Evolutionary conservation across 441 rosid genomes (phyloP).

Genomic region (Erysimum cheiri): DNA sequence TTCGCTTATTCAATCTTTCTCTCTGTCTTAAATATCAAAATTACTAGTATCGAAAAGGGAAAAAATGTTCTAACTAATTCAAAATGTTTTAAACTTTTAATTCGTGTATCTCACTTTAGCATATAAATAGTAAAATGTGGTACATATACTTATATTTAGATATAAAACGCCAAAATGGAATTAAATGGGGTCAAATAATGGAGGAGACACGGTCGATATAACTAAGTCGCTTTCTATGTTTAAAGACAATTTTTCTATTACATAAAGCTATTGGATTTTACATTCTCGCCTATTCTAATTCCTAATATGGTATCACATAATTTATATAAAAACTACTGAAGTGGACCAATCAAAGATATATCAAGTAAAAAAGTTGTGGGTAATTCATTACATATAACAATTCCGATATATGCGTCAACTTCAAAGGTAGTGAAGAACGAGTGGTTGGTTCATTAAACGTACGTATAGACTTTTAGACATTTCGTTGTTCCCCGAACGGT

Average conservation of each 20-base stretch:
- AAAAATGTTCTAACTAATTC: neutral
- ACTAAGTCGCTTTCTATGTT: constrained; percentile 36
- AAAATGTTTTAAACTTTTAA: neutral
- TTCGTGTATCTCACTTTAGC: constrained; percentile 16
- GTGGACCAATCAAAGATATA: constrained; percentile 21
- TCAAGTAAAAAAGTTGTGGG: neutral
- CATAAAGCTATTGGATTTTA: constrained; percentile 28
- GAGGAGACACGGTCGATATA: constrained; percentile 42
- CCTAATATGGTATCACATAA: constrained; percentile 16
- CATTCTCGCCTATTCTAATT: constrained; percentile 17
- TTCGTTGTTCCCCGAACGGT: constrained; percentile 20
- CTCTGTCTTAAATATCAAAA: neutral
- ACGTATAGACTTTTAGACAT: constrained; percentile 24
- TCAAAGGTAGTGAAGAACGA: constrained; percentile 22
- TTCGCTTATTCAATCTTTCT: neutral
- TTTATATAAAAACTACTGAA: constrained; percentile 14
- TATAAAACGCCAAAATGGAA: constrained; percentile 30
- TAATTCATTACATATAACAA: constrained; percentile 8
- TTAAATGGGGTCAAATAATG: constrained; percentile 35
- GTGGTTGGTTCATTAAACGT: constrained; percentile 41
- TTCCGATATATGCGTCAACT: constrained; percentile 1
- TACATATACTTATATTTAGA: neutral
- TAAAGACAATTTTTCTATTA: constrained; percentile 15
- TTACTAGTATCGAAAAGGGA: neutral
- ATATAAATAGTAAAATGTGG: neutral